These are phyloP conservation scores for Usnea hakonensis DNA, from an alignment of 495 filamentous ascomycete genomes.

Conservation along the genomic window DNA sequence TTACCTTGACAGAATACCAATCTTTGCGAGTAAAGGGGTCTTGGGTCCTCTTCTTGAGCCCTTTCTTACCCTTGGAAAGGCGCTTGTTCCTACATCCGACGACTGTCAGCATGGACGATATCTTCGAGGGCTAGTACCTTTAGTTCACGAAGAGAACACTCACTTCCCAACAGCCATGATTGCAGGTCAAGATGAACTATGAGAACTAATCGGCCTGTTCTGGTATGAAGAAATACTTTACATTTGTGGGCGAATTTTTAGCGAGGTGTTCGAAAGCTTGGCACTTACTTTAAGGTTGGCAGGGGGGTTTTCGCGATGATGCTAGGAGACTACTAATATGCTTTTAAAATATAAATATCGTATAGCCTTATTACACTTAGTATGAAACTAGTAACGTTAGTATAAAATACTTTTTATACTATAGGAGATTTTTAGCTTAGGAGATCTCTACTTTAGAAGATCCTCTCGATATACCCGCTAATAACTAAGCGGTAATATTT, in stretches of 20 bases:
- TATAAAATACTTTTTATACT: no score
- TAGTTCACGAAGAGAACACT: slow-evolving; percentile 30
- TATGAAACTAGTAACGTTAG: no score
- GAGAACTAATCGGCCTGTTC: neutral
- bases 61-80: slow-evolving; percentile 99
- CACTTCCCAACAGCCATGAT: slow-evolving; percentile 92
- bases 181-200: slow-evolving; percentile 40
- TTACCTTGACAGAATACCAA: slow-evolving; percentile 95
- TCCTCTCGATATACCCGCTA: no score
- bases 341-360: no score
- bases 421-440: no score
- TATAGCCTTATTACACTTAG: no score
- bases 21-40: slow-evolving; percentile 98
- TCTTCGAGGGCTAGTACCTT: slow-evolving; percentile 11
- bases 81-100: slow-evolving; percentile 94
- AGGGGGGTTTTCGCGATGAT: no score
- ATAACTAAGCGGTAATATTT: no score
- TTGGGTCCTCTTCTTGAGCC: slow-evolving; percentile 97
- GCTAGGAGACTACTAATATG: no score
- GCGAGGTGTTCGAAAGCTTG: slow-evolving; percentile 9
- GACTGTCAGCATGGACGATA: slow-evolving; percentile 21
- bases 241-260: slow-evolving; percentile 11
- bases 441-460: no score
- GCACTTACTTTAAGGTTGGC: no score
- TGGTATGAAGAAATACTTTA: neutral